Base-by-base conservation (phyloP, 2,329 filamentous ascomycete species). In the Aspergillus cejpii region DNA sequence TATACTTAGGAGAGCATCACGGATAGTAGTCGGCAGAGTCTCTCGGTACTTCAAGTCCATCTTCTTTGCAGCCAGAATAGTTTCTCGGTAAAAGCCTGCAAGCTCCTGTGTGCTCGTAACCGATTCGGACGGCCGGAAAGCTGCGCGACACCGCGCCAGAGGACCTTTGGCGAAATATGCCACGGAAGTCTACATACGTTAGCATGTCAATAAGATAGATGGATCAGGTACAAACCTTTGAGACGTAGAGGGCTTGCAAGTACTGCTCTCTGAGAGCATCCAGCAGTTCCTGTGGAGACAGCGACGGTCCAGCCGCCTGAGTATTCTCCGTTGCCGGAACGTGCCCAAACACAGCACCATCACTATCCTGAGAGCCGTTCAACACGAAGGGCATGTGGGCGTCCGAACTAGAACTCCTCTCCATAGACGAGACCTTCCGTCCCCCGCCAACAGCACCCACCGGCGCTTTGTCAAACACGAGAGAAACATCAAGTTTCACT, bases 151-250 rank as follows among this genome's bases (percentile, higher is more conserved):
- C 21, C 73, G 68, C 11, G 71, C 64, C 40, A 75, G 56, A 12
- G 73, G 72, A 3, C 73, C 72, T 59, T 75, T 75, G 27, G 71
- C 71, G 54, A 74, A 75, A 52, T 74, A 75, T 43, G 72, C 73
- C 43, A 75, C 58, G 21, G 71, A 73, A n/a, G 71, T 68, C 62
- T 72, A 47, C n/a, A 19, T 29, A 26, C 45, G 45, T 61, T 14
- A 59, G 51, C 29, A 26, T 43, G 28, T 14, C 31, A n/a, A 6
- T 19, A 17, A 19, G n/a, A 19, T 26, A 26, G 28, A 34, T 14
- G 6, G 19, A 17, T 5, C 11, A 28, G 17, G 3, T 12, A 46
- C 46, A 42, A 46, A 69, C 67, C 60, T 71, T 71, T 24, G 69
- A 71, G 3, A 67, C 55, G 43, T 72, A 72, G 26, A 72, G 61